These are phyloP conservation scores for Xenosphaeropsis pyriputrescens DNA, from an alignment of 2,329 filamentous ascomycete species.

Conservation along the genomic window DNA sequence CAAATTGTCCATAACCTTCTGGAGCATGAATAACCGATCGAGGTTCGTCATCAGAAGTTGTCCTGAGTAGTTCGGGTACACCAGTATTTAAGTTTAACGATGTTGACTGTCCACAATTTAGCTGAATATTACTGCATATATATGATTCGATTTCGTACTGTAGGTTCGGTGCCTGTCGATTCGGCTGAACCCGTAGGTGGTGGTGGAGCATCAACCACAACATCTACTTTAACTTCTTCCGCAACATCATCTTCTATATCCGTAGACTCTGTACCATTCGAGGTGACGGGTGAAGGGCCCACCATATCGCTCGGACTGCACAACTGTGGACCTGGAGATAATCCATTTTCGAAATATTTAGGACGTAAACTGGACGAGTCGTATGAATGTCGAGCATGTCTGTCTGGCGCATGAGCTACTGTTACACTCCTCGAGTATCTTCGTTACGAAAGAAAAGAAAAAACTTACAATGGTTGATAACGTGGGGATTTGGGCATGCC, in stretches of 20 bases:
- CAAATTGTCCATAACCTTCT: conserved; percentile 68
- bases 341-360: conserved; percentile 23
- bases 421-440: not conserved
- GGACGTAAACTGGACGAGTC: conserved; percentile 37
- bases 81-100: conserved; percentile 29
- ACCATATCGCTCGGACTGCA: conserved; percentile 54
- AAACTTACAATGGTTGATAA: conserved; percentile 35
- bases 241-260: conserved; percentile 69
- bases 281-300: conserved; percentile 73
- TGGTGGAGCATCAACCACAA: too few species aligned
- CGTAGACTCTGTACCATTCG: conserved; percentile 68
- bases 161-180: not conserved
- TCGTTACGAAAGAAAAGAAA: conserved; percentile 26
- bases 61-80: conserved; percentile 40
- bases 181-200: too few species aligned
- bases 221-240: conserved; percentile 30
- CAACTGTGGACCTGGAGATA: conserved; percentile 24
- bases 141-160: not conserved
- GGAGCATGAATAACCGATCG: conserved; percentile 88
- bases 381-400: conserved; percentile 24
- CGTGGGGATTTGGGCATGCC: conserved; percentile 25
- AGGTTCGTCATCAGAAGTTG: conserved; percentile 56
- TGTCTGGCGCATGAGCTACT: conserved; percentile 1
- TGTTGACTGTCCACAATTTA: too few species aligned
- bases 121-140: too few species aligned